phyloP scores from a whole-genome alignment of 2,329 filamentous ascomycete species.

The Escovopsis sp. region DNA sequence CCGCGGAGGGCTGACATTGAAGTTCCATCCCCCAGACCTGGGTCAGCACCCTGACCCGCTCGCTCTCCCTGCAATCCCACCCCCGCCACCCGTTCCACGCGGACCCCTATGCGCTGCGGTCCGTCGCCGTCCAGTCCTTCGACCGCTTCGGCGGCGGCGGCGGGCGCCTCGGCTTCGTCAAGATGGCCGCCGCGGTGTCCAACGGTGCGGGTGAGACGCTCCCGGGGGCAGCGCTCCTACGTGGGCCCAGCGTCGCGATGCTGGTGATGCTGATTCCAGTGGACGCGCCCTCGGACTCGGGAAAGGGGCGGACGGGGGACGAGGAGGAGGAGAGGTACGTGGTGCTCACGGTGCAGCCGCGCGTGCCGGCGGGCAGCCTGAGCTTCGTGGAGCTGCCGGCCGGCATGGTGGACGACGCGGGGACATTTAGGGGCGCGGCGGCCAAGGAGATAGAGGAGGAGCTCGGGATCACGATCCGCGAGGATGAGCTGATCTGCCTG shows the following conservation, averaged over 20 bases:
- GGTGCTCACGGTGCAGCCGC: constrained; percentile 44
- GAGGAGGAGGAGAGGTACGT: constrained; percentile 34
- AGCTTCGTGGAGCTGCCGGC: constrained; percentile 43
- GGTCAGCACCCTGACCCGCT: constrained; percentile 31
- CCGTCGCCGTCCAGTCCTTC: constrained; percentile 37
- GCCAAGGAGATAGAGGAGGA: constrained; percentile 49
- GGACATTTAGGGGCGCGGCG: constrained; percentile 40
- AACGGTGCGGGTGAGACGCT: constrained; percentile 34
- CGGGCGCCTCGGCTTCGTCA: constrained; percentile 39
- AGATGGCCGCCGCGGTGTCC: constrained; percentile 32
- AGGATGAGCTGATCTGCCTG: constrained; percentile 32
- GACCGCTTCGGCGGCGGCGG: constrained; percentile 31
- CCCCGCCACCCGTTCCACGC: constrained; percentile 36
- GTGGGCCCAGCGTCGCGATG: constrained; percentile 47
- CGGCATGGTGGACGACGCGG: constrained; percentile 40
- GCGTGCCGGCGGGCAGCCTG: constrained; percentile 39
- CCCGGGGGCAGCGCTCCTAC: constrained; percentile 40
- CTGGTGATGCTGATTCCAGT: constrained; percentile 41
- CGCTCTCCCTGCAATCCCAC: constrained; percentile 30
- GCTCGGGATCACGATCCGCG: constrained; percentile 36
- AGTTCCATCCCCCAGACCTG: constrained; percentile 24
- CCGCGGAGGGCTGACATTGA: no score
- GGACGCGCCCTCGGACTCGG: constrained; percentile 21
- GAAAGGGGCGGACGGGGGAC: no score
- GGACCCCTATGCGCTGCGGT: constrained; percentile 36